phyloP scores from a whole-genome alignment of 345 rosid species.

The Anacardium occidentale region DNA sequence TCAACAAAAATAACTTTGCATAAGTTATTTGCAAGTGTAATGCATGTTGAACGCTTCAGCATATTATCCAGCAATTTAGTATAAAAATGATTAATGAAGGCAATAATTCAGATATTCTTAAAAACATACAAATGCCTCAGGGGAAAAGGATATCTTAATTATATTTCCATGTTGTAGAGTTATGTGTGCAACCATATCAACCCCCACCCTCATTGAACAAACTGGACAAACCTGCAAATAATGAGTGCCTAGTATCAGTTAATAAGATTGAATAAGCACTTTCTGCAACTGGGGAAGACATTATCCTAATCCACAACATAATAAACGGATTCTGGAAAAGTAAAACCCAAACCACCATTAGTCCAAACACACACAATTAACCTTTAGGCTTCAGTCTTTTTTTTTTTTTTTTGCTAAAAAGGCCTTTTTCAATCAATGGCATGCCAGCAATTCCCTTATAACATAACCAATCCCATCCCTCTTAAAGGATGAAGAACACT shows the following conservation, averaged over 20 bases:
- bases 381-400: neutral
- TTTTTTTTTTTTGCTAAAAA: neutral
- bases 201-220: constrained; percentile 83
- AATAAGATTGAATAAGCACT: constrained; percentile 5
- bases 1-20: neutral
- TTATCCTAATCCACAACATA: neutral
- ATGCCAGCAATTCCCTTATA: neutral
- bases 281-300: neutral
- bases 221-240: constrained; percentile 85
- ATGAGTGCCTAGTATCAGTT: constrained; percentile 11
- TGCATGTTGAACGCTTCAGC: neutral
- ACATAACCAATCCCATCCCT: neutral
- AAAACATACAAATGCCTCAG: constrained; percentile 9
- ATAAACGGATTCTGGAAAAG: constrained; percentile 5
- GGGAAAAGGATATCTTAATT: constrained; percentile 83
- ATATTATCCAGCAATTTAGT: constrained; percentile 3
- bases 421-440: neutral
- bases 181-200: constrained; percentile 97
- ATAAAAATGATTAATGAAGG: neutral
- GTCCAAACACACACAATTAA: neutral
- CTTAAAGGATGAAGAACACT: neutral
- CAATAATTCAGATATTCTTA: neutral
- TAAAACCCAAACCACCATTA: neutral
- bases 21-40: neutral
- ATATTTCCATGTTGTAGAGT: constrained; percentile 84